Base-by-base conservation (phyloP, 805 yeast species). In the Saturnispora dispora region DNA sequence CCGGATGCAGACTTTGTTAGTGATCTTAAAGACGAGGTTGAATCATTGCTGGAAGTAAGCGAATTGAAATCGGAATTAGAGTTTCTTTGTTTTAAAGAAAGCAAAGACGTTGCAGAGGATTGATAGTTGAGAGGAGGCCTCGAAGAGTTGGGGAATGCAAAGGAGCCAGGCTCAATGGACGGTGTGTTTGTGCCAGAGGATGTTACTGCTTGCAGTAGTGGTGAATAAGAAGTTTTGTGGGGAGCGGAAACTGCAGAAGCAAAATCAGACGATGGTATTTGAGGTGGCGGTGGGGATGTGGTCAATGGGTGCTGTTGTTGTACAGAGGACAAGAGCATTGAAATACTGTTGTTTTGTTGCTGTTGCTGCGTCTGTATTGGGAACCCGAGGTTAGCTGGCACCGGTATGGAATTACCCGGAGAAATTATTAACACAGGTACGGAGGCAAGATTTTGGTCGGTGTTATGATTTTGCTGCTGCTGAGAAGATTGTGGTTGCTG, bases 11-110 rank as follows among this genome's bases (percentile, higher is more conserved):
- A 59, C 13, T 55, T 55, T 6, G 53, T 55, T n/a, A 51, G 17
- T 2, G 69, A 62, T 6, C 57, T 63, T n/a, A 65, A 45, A 1
- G 71, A 66, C 23, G 58, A 59, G 23, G 67, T 52, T 13, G 71
- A 67, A 30, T 57, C 63, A n/a, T 69, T 65, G 28, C 65, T 55
- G 15, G 69, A 64, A 3, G 67, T 60, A 2, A 63, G 42, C 22
- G 55, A 58, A 30, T 23, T 30, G 25, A 40, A 40, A 40, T 40
- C 44, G 27, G 44, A 23, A 11, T 22, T 40, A 5, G 44, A 40
- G 22, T 40, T 40, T 23, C 44, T 23, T n/a, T 40, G 44, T 23
- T 39, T 46, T 10, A 46, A n/a, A 18, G 48, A 46, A 3, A 39
- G 32, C 9, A 46, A 22, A 5, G 66, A 65, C 37, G 58, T 63